phyloP scores from a whole-genome alignment of 2,329 filamentous ascomycete species.

The Chrysoporthe deuterocubensis region DNA sequence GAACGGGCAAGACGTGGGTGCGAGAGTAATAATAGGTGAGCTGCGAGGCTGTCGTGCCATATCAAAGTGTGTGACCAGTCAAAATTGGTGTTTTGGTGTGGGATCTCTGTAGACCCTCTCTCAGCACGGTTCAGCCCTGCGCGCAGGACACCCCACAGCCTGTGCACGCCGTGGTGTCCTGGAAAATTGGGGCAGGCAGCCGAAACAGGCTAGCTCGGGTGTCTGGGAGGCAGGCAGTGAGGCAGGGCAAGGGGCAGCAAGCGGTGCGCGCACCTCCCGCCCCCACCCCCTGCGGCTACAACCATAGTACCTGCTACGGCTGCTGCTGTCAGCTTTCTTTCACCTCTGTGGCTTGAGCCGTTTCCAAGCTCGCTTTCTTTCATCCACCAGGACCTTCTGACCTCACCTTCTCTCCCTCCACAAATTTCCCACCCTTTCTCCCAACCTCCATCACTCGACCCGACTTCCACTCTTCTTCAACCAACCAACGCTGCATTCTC shows the following conservation, averaged over 20 bases:
- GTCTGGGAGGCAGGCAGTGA: slow-evolving; percentile 9
- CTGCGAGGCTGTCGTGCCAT: background rate
- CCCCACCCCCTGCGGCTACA: background rate
- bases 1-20: background rate
- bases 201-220: slow-evolving; percentile 1
- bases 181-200: slow-evolving; percentile 4
- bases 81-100: background rate
- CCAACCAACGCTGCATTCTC: slow-evolving; percentile 6
- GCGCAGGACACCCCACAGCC: slow-evolving; percentile 17
- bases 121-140: slow-evolving; percentile 3
- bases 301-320: slow-evolving; percentile 28
- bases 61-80: background rate
- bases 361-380: slow-evolving; percentile 10
- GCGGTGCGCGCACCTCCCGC: slow-evolving; percentile 1
- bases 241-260: slow-evolving; percentile 29
- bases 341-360: background rate
- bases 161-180: slow-evolving; percentile 17
- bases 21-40: background rate
- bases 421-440: slow-evolving; percentile 30
- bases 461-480: slow-evolving; percentile 11
- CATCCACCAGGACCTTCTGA: slow-evolving; percentile 29
- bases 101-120: slow-evolving; percentile 2
- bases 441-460: slow-evolving; percentile 20
- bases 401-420: slow-evolving; percentile 32
- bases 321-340: slow-evolving; percentile 32